phyloP scores from a whole-genome alignment of 2,329 filamentous ascomycete genomes.

The Exophiala aquamarina region DNA sequence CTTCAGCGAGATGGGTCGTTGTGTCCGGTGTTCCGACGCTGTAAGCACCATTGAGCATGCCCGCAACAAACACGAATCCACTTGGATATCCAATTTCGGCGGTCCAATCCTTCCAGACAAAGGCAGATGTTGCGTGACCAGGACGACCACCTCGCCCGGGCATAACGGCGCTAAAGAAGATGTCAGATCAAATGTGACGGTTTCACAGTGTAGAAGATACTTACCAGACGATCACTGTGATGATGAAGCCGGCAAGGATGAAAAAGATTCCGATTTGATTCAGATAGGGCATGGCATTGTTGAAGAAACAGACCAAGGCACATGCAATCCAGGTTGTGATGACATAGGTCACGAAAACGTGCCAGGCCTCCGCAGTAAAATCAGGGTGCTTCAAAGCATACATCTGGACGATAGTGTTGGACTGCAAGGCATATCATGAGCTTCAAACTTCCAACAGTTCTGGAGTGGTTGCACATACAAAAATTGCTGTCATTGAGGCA shows the following conservation, averaged over 20 bases:
- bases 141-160: conserved; percentile 17
- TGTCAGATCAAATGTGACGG: background rate
- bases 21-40: conserved; percentile 67
- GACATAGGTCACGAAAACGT: conserved; percentile 60
- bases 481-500: conserved; percentile 59
- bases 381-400: conserved; percentile 57
- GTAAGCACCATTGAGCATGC: conserved; percentile 70
- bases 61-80: conserved; percentile 63
- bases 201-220: background rate
- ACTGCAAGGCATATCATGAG: conserved; percentile 18
- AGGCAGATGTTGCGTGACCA: conserved; percentile 47
- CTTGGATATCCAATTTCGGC: conserved; percentile 45
- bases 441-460: background rate
- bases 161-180: conserved; percentile 16
- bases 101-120: conserved; percentile 60
- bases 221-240: conserved; percentile 46
- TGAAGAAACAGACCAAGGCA: conserved; percentile 41
- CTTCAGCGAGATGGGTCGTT: conserved; percentile 63
- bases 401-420: conserved; percentile 60
- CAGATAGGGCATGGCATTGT: conserved; percentile 39
- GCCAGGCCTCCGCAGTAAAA: conserved; percentile 55
- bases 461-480: conserved; percentile 28
- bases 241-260: conserved; percentile 45
- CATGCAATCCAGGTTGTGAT: conserved; percentile 31
- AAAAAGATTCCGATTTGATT: conserved; percentile 49